A percentile compares a stretch with the other conserved stretches of the same genome.
Evolutionary conservation across 371 early-diverging fungal species (phyloP).

Genomic region (Lichtheimia corymbifera): DNA sequence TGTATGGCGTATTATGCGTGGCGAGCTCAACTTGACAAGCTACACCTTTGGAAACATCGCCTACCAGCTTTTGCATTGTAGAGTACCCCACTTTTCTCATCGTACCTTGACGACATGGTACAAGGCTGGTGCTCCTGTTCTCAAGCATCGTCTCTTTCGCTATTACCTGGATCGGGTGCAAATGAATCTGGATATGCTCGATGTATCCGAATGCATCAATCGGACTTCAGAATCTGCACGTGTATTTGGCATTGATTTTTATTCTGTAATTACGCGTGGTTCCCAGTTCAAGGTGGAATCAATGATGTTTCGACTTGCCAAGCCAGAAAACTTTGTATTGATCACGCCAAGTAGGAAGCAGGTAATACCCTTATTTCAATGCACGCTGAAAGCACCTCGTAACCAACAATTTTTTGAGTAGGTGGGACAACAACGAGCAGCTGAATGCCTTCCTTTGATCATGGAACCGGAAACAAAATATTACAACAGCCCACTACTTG

Average conservation of each 20-base stretch:
- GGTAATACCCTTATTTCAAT: constrained; percentile 25
- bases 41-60: constrained; percentile 79
- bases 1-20: constrained; percentile 81
- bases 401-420: constrained; percentile 5
- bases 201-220: constrained; percentile 67
- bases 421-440: constrained; percentile 72
- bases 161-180: constrained; percentile 75
- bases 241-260: constrained; percentile 87
- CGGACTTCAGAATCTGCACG: constrained; percentile 84
- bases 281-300: constrained; percentile 92
- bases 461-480: constrained; percentile 86
- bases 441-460: constrained; percentile 83
- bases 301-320: constrained; percentile 80
- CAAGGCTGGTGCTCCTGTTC: constrained; percentile 36
- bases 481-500: constrained; percentile 81
- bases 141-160: constrained; percentile 60
- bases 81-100: constrained; percentile 60
- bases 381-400: too few species aligned
- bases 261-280: constrained; percentile 83
- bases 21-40: constrained; percentile 71
- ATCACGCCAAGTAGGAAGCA: constrained; percentile 68
- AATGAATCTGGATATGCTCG: constrained; percentile 68
- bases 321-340: constrained; percentile 73
- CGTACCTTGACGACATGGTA: constrained; percentile 72
- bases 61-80: constrained; percentile 66